These are phyloP conservation scores for Colletotrichum sp. DNA, from an alignment of 2,329 filamentous ascomycete genomes.

Conservation along the genomic window DNA sequence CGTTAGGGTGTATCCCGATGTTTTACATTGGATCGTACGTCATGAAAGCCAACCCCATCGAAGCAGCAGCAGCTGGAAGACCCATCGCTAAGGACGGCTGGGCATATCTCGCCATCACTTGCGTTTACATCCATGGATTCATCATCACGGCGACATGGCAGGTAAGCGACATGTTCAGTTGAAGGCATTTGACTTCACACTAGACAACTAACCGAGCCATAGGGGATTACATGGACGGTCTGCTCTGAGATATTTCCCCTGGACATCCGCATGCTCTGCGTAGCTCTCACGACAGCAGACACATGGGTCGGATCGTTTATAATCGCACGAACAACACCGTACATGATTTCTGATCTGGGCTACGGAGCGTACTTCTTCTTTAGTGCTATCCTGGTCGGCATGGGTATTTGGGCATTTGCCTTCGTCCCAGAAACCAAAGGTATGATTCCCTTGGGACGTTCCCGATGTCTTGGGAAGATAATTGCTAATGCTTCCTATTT, in stretches of 20 bases:
- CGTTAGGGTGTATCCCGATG: slow-evolving; percentile 42
- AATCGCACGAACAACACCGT: slow-evolving; percentile 41
- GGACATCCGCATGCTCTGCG: slow-evolving; percentile 38
- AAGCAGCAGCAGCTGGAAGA: slow-evolving; percentile 46
- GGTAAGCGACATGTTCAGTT: slow-evolving; percentile 6
- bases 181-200: fast-evolving
- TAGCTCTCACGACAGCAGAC: slow-evolving; percentile 36
- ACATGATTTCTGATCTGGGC: slow-evolving; percentile 43
- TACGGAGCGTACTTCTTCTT: slow-evolving; percentile 62
- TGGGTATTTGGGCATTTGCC: slow-evolving; percentile 52
- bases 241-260: slow-evolving; percentile 51
- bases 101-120: slow-evolving; percentile 50
- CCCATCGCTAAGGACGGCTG: slow-evolving; percentile 24
- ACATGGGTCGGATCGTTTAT: slow-evolving; percentile 44
- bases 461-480: not conserved
- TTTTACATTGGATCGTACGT: slow-evolving; percentile 43
- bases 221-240: slow-evolving; percentile 46
- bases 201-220: slow-evolving; percentile 30
- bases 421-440: slow-evolving; percentile 59
- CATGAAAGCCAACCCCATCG: slow-evolving; percentile 32
- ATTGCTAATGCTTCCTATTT: not conserved
- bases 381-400: slow-evolving; percentile 47
- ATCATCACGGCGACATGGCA: slow-evolving; percentile 46
- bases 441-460: slow-evolving; percentile 12
- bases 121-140: slow-evolving; percentile 45